Evolutionary conservation across 768 basidiomycete species (phyloP), one percentile per base, ranked within the genome.

Genomic region (Cyclocybe aegerita): DNA sequence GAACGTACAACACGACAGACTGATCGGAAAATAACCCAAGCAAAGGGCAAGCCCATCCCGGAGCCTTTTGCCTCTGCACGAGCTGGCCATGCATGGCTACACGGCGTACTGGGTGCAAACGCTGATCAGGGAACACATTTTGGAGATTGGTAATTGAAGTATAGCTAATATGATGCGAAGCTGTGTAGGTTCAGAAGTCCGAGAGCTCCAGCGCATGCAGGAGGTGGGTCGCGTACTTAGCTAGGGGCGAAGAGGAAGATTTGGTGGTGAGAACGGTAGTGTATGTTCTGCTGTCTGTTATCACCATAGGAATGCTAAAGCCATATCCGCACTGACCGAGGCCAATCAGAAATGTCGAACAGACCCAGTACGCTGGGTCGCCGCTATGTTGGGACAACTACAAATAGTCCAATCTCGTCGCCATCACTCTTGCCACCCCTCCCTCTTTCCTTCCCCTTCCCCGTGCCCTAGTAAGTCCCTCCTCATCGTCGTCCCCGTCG

Each of bases 381-480:
- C 46, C 4, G 23, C 60, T 60, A 62, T 48, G 49, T 53, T 58
- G 55, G 48, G 43, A 53, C 44, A 48, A 41, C 57, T 69, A 72
- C 68, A 71, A 70, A 71, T 70, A 70, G 62, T 52, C 33, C 58
- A 59, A 60, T 62, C 55, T 61, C 58, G 66, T 69, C 65, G 62
- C 48, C 50, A 55, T 49, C 60, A 56, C 23, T 39, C 54, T 55
- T 57, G 52, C 58, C 63, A 60, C 58, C 65, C 65, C 57, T 60
- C 58, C 60, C 60, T 59, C 51, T 62, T 60, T 60, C 57, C 62
- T 64, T 58, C 57, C 62, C 62, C 62, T 61, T 62, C 65, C 65
- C 62, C 55, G 63, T 69, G 64, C 66, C 65, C 61, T 68, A 60
- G 70, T 75, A 62, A 62, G 70, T 67, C n/a, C 46, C 47, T 47